phyloP scores from a whole-genome alignment of 176 grass and related monocot species.

The Canna indica region DNA sequence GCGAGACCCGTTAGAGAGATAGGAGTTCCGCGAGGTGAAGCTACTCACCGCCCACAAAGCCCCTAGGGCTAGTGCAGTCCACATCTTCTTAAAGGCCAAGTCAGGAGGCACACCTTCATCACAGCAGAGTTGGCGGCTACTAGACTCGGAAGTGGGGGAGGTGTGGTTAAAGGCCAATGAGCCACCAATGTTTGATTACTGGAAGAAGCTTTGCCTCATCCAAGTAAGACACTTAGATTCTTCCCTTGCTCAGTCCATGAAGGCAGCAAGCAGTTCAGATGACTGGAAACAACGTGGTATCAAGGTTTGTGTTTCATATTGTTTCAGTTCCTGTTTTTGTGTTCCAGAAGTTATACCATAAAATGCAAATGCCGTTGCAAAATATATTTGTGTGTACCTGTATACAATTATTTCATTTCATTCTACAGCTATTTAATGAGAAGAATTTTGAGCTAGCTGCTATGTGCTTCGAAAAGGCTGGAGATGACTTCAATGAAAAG shows the following conservation, averaged over 20 bases:
- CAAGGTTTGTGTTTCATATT: slow-evolving; percentile 41
- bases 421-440: slow-evolving; percentile 68
- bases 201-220: slow-evolving; percentile 76
- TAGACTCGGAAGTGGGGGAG: no score
- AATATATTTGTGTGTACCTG: not conserved
- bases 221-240: slow-evolving; percentile 57
- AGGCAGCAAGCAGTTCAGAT: slow-evolving; percentile 45
- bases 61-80: no score
- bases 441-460: slow-evolving; percentile 73
- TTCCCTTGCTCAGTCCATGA: slow-evolving; percentile 54
- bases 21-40: no score
- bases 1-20: no score
- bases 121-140: no score
- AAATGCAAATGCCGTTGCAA: not conserved
- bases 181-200: slow-evolving; percentile 89
- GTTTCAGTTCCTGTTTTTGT: not conserved
- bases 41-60: no score
- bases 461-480: slow-evolving; percentile 84
- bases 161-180: no score
- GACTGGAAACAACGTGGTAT: slow-evolving; percentile 72
- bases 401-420: slow-evolving; percentile 3
- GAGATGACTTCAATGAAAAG: slow-evolving; percentile 53
- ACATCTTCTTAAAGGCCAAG: no score
- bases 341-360: not conserved
- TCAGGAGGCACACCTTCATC: no score